Base-by-base conservation (phyloP, 768 basidiomycete genomes). In the Sporobolomyces roseus region DNA sequence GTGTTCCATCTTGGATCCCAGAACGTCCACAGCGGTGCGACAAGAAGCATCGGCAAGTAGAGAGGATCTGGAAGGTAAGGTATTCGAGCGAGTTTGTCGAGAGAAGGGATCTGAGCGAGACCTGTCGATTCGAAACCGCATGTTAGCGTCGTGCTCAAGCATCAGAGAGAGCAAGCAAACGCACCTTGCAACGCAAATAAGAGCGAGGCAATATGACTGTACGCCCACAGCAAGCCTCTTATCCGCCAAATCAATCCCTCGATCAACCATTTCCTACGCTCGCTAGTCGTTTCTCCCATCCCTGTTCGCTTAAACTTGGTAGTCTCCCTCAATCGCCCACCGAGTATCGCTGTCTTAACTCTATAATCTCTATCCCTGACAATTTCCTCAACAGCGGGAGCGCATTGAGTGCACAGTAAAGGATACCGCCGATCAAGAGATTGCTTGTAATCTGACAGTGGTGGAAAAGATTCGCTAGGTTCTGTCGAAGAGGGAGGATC, bases 341-440 rank as follows among this genome's bases (percentile, higher is more conserved):
- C 87, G 12, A 94, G 81, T 27, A 90, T 91, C 84, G 85, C 41
- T 86, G 87, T 21, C 62, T 78, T 76, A 43, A 91, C 92, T 85
- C 90, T 89, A 61, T 87, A 83, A 70, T 94, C 87, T 73, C 88
- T 88, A 72, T 83, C 83, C 54, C 82, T 81, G 53, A 97, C 87
- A 74, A 89, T 87, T 38, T 89, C 89, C 75, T 93, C 89, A 0
- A 94, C 91, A 1, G 83, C 83, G 0, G 90, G 88, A 30, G 84
- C 81, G 75, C 93, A 97, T 5, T 80, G 78, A 0, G 82, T 80
- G 78, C 93, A 97, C 36, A 94, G 87, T 3, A 88, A 90, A 13
- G 93, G 93, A 77, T 96, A 96, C 13, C 93, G 88, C 17, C 79
- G 68, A 72, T 93, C 84, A 25, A 97, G 81, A 1, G 87, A 88